Conservation (phyloP, 2,329 filamentous ascomycete species). For the Pseudogymnoascus sp. region DNA sequence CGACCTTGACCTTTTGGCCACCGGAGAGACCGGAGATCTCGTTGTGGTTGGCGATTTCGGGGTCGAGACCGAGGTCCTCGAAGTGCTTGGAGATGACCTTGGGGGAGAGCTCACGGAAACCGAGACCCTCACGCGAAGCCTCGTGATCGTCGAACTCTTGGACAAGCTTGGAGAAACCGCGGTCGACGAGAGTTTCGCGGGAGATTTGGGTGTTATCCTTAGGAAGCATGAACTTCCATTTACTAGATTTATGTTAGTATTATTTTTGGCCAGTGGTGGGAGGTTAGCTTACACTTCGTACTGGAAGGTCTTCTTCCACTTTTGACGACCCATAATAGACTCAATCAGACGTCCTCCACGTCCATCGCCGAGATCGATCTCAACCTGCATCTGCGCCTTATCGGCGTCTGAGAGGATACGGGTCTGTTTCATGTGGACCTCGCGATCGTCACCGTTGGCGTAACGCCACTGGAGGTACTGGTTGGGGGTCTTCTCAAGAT, state of each 20-base stretch:
- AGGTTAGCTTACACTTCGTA: conserved; percentile 70
- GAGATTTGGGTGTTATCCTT: conserved; percentile 93
- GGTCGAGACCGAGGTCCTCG: conserved; percentile 90
- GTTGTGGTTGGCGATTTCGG: conserved; percentile 98
- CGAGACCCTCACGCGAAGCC: conserved; percentile 94
- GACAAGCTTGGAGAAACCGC: conserved; percentile 85
- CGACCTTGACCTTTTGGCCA: conserved; percentile 98
- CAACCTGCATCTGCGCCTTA: conserved; percentile 84
- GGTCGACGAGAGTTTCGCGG: conserved; percentile 78
- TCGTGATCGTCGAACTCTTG: conserved; percentile 99
- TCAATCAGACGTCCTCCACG: conserved; percentile 73
- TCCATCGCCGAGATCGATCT: conserved; percentile 77
- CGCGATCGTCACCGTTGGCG: conserved; percentile 90
- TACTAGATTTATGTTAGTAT: conserved; percentile 44
- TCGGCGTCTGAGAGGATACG: conserved; percentile 81
- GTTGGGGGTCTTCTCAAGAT: conserved; percentile 97
- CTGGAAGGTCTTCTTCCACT: conserved; percentile 98
- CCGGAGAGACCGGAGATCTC: conserved; percentile 93
- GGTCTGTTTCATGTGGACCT: conserved; percentile 96
- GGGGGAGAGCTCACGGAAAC: conserved; percentile 87
- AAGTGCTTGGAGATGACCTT: conserved; percentile 97
- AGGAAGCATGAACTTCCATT: conserved; percentile 82
- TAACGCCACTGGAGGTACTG: conserved; percentile 99
- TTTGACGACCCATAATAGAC: conserved; percentile 87
- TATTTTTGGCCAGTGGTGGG: not conserved